A percentile compares a stretch with the other conserved stretches of the same genome.
Conservation (phyloP, 2,329 filamentous ascomycete species). For the Neonectria hederae region DNA sequence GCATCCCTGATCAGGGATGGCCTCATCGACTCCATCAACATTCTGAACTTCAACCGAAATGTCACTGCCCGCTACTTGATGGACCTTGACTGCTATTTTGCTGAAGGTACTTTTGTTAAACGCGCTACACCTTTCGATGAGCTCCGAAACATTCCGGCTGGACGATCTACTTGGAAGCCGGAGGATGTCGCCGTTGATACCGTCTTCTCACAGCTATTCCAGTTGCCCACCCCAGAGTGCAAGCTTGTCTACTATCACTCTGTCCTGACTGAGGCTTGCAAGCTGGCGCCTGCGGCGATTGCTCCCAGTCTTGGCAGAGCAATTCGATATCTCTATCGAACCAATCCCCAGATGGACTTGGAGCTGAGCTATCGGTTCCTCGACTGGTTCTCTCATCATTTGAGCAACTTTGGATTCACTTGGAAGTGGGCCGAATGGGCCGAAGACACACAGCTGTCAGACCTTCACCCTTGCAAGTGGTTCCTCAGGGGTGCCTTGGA, state of each 20-base stretch:
- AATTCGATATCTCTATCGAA: conserved; percentile 90
- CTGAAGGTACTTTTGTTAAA: conserved; percentile 89
- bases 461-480: conserved; percentile 87
- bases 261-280: conserved; percentile 93
- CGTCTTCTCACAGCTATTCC: conserved; percentile 93
- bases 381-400: conserved; percentile 97
- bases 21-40: conserved; percentile 91
- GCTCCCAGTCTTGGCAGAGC: conserved; percentile 92
- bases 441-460: conserved; percentile 80
- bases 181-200: conserved; percentile 98
- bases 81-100: conserved; percentile 94
- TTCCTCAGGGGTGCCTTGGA: conserved; percentile 92
- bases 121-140: conserved; percentile 93
- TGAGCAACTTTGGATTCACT: conserved; percentile 98
- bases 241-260: conserved; percentile 98
- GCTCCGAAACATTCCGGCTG: conserved; percentile 73
- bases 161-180: conserved; percentile 89
- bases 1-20: conserved; percentile 86
- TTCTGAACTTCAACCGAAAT: conserved; percentile 91
- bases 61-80: conserved; percentile 88
- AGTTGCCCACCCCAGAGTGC: conserved; percentile 86
- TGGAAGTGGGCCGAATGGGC: conserved; percentile 99
- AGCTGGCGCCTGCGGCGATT: conserved; percentile 94
- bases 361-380: conserved; percentile 88
- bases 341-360: conserved; percentile 82